Base-by-base conservation (phyloP, 2,329 filamentous ascomycete species). In the Aspergillus sp. region DNA sequence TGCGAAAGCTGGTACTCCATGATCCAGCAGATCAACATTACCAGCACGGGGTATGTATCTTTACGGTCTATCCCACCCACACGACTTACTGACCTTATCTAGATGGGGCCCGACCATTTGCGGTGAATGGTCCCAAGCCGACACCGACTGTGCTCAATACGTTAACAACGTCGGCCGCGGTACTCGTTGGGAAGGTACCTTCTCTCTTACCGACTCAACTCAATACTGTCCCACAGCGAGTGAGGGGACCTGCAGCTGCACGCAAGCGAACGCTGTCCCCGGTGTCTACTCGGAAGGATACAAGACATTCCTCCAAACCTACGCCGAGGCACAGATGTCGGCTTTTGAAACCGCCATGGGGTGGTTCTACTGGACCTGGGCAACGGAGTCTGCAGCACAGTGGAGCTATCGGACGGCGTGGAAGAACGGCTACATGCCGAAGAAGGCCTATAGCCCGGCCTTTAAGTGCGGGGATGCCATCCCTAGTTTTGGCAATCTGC, bases 361-460 rank as follows among this genome's bases (percentile, higher is more conserved):
- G 52, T 99, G 95, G 95, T 97, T 96, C 80, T 99, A 99, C 79
- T 99, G 95, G 95, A 98, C 93, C 36, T 96, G 95, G 94, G 87
- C 92, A 78, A 97, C 94, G 30, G 94, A 98, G 81, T 83, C 79
- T 65, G 88, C 90, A 52, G 82, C 88, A 61, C 92, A 97, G 79
- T 99, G 95, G 95, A 97, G 92, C 74, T 79, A 78, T 51, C 73
- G 70, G 9, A 73, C 72, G 2, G 75, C 72, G 0, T 97, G 95
- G 80, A 88, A 93, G 77, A 82, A 87, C 65, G 93, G 92, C 0
- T 80, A 93, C 51, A 76, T 99, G 78, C 95, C 95, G 2, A 74
- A 80, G 41, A 89, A 91, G 79, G 89, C 91, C 0, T 92, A 89
- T 72, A 79, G 86, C 21, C 83, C 87, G 36, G 80, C 82, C n/a